Evolutionary conservation across 2,329 filamentous ascomycete species (phyloP).

Genomic region (Colletotrichum eleusines): DNA sequence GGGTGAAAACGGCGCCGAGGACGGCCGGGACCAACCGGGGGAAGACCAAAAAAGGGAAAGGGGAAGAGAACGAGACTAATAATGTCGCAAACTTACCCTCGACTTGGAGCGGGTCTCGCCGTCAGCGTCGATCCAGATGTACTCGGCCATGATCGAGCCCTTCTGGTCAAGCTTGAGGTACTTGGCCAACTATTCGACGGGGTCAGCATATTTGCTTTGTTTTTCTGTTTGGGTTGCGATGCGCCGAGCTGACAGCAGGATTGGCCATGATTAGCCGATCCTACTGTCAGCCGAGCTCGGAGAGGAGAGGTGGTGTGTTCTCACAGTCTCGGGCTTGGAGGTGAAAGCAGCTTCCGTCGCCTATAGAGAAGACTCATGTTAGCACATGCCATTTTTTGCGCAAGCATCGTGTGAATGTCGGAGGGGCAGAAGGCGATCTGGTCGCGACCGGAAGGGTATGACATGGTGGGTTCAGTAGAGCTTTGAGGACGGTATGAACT

Average conservation of each 20-base stretch:
- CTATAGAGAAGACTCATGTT: slow-evolving; percentile 42
- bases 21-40: slow-evolving; percentile 16
- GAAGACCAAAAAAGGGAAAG: background rate
- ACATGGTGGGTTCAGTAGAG: background rate
- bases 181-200: slow-evolving; percentile 79
- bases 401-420: background rate
- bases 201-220: slow-evolving; percentile 37
- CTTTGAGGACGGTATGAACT: slow-evolving; percentile 24
- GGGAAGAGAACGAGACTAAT: slow-evolving; percentile 39
- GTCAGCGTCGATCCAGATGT: slow-evolving; percentile 92
- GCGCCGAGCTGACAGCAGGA: slow-evolving; percentile 3
- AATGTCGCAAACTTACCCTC: slow-evolving; percentile 75
- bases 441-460: slow-evolving; percentile 1
- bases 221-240: background rate
- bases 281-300: background rate
- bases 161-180: slow-evolving; percentile 93
- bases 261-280: background rate
- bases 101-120: slow-evolving; percentile 94
- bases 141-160: slow-evolving; percentile 91
- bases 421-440: background rate
- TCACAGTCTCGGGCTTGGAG: slow-evolving; percentile 52
- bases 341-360: slow-evolving; percentile 47
- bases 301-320: slow-evolving; percentile 32
- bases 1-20: slow-evolving; percentile 1
- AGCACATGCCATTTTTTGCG: slow-evolving; percentile 19